Percentiles rank a stretch among this genome's conserved stretches.
Conservation (phyloP, 495 filamentous ascomycete species). For the Staphylotrichum longicolle region DNA sequence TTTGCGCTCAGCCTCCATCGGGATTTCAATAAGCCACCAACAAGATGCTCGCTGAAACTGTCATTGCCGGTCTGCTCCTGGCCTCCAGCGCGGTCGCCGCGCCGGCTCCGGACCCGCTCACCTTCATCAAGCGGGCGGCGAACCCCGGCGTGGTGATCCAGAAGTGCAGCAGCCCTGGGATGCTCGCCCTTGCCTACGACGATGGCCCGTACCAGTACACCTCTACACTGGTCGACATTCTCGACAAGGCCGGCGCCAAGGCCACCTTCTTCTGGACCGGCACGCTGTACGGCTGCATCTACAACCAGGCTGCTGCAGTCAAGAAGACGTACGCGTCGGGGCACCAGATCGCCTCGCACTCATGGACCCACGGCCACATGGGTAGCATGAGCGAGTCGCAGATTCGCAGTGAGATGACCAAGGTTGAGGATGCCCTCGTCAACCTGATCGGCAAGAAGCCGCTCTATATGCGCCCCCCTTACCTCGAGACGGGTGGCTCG, state of each 20-base stretch:
- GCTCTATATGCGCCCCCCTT: constrained; percentile 54
- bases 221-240: constrained; percentile 60
- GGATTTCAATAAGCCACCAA: not conserved
- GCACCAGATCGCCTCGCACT: constrained; percentile 53
- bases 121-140: constrained; percentile 39
- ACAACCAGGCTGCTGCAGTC: constrained; percentile 47
- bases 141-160: constrained; percentile 42
- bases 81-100: constrained; percentile 30
- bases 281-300: constrained; percentile 58
- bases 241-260: constrained; percentile 60
- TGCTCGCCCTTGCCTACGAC: constrained; percentile 61
- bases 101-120: constrained; percentile 36
- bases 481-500: constrained; percentile 48
- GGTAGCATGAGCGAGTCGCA: constrained; percentile 40
- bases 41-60: constrained; percentile 34
- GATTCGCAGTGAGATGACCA: constrained; percentile 49
- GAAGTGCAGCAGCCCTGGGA: constrained; percentile 42
- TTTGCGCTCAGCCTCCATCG: not conserved
- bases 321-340: constrained; percentile 50
- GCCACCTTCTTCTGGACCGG: constrained; percentile 57
- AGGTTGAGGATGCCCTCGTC: constrained; percentile 50
- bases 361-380: constrained; percentile 51
- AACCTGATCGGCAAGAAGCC: constrained; percentile 55
- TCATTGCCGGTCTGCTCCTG: constrained; percentile 32
- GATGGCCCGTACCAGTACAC: constrained; percentile 74